phyloP scores from a whole-genome alignment of 208 protist genomes.

The Acanthamoeba lenticulata region DNA sequence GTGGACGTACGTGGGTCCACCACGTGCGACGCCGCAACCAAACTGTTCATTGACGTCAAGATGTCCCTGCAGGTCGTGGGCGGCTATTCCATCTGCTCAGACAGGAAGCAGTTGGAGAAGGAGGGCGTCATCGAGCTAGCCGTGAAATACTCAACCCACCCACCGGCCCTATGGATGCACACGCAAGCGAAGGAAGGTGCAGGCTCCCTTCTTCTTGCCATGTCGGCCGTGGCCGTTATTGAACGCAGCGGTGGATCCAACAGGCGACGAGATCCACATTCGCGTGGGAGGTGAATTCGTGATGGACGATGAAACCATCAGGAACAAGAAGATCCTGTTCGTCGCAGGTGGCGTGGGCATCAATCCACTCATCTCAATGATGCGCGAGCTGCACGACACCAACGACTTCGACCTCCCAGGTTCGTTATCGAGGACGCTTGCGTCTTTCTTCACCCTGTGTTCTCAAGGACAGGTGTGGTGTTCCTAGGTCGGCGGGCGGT shows the following conservation, averaged over 20 bases:
- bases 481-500: not conserved
- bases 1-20: not conserved
- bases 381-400: not conserved
- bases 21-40: not conserved
- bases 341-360: conserved; percentile 24
- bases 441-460: not conserved
- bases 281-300: conserved; percentile 27
- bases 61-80: not conserved
- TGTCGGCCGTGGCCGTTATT: not conserved
- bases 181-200: not conserved
- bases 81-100: conserved; percentile 28
- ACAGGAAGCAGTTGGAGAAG: not conserved
- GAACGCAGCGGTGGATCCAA: not conserved
- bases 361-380: conserved; percentile 41
- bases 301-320: not conserved
- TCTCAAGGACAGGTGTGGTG: too few relatives aligned
- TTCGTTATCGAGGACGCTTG: not conserved
- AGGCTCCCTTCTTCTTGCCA: not conserved
- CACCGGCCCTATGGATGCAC: conserved; percentile 40
- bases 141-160: conserved; percentile 20
- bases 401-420: not conserved
- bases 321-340: not conserved
- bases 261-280: not conserved
- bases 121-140: conserved; percentile 2
- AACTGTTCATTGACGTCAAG: not conserved